Conservation (phyloP, 345 rosid species). For the Aethionema arabicum region DNA sequence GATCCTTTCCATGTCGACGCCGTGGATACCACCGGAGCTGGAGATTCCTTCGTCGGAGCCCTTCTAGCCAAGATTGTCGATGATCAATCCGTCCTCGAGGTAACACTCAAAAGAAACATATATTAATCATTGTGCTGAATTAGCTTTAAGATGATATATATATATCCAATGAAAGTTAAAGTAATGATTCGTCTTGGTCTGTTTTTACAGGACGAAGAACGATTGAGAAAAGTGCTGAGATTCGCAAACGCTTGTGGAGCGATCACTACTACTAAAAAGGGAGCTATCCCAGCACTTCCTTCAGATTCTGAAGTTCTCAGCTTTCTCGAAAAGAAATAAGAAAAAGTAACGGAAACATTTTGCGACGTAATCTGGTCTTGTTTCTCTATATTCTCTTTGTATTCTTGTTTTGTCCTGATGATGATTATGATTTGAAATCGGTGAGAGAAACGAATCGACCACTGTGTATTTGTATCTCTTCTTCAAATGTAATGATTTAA, state of each 20-base stretch:
- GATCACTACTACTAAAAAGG: slow-evolving; percentile 95
- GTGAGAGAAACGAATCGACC: slow-evolving; percentile 41
- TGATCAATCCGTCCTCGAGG: slow-evolving; percentile 81
- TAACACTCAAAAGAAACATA: slow-evolving; percentile 26
- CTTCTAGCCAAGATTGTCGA: slow-evolving; percentile 71
- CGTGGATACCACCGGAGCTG: slow-evolving; percentile 96
- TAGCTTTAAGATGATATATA: neutral
- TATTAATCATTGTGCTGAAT: neutral
- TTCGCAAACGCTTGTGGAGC: slow-evolving; percentile 97
- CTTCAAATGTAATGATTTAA: slow-evolving; percentile 28
- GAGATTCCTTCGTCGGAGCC: slow-evolving; percentile 96
- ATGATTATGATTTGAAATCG: neutral
- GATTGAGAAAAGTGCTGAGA: slow-evolving; percentile 69
- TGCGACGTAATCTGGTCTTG: slow-evolving; percentile 25
- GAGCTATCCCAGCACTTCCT: slow-evolving; percentile 98
- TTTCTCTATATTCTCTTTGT: slow-evolving; percentile 15
- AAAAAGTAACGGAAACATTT: slow-evolving; percentile 1
- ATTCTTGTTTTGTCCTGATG: slow-evolving; percentile 21
- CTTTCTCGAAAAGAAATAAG: slow-evolving; percentile 43
- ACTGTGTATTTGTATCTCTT: slow-evolving; percentile 25
- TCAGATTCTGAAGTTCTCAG: slow-evolving; percentile 49
- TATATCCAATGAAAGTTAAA: neutral
- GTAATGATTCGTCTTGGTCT: neutral
- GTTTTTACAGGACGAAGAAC: slow-evolving; percentile 57
- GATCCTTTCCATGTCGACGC: slow-evolving; percentile 82